phyloP scores from a whole-genome alignment of 768 basidiomycete species.

The Rhizopogon vesiculosus region DNA sequence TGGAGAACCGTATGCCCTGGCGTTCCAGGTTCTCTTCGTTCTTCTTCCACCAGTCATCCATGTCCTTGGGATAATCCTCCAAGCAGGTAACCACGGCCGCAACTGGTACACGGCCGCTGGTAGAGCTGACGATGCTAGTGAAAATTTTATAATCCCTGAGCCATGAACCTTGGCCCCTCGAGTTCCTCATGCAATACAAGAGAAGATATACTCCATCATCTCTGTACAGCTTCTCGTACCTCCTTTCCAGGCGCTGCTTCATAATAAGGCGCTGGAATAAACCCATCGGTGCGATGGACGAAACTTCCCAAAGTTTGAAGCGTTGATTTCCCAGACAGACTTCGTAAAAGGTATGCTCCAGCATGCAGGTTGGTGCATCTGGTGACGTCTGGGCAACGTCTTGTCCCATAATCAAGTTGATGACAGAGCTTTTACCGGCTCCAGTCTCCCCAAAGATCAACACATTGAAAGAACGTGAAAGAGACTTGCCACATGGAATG shows the following conservation, averaged over 20 bases:
- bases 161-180: constrained; percentile 19
- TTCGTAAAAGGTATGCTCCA: constrained; percentile 21
- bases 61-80: constrained; percentile 27
- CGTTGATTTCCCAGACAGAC: constrained; percentile 11
- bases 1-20: constrained; percentile 31
- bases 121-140: constrained; percentile 23
- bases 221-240: constrained; percentile 23
- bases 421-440: constrained; percentile 37
- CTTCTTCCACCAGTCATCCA: constrained; percentile 34
- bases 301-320: constrained; percentile 30
- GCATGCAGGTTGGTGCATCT: constrained; percentile 32
- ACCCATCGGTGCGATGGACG: constrained; percentile 22
- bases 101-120: constrained; percentile 25
- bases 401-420: constrained; percentile 35
- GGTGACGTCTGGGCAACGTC: constrained; percentile 26
- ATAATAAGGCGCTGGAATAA: constrained; percentile 8
- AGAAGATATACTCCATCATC: constrained; percentile 27
- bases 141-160: constrained; percentile 21
- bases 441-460: constrained; percentile 41
- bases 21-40: constrained; percentile 27
- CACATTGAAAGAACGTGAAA: constrained; percentile 22
- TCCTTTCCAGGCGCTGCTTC: constrained; percentile 20
- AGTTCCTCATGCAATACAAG: constrained; percentile 29
- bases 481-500: background rate
- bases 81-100: constrained; percentile 28